phyloP scores from a whole-genome alignment of 176 grass and related monocot genomes.

The Urochloa ruziziensis region DNA sequence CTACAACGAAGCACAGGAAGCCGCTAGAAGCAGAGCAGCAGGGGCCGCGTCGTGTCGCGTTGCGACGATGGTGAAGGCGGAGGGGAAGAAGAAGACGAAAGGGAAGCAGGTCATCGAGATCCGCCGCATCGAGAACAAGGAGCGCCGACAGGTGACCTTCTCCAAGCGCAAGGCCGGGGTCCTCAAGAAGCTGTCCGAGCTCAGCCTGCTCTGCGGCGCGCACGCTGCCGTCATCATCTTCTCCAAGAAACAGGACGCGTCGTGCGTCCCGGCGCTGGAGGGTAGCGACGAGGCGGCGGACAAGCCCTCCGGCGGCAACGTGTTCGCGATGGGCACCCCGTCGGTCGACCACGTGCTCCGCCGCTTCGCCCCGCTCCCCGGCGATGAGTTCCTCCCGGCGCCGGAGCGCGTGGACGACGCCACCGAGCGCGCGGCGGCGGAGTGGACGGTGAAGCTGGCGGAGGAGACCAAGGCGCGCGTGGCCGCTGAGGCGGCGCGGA shows the following conservation, averaged over 20 bases:
- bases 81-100: not conserved
- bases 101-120: not conserved
- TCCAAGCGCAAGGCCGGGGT: constrained; percentile 1
- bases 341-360: not conserved
- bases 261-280: too few relatives aligned
- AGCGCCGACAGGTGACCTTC: not conserved
- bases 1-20: too few relatives aligned
- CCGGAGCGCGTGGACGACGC: not conserved
- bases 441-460: not conserved
- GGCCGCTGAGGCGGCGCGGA: too few relatives aligned
- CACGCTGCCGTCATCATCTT: not conserved
- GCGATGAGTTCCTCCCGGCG: not conserved
- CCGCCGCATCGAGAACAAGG: not conserved
- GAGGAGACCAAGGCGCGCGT: too few relatives aligned
- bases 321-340: not conserved
- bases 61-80: not conserved
- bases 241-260: too few relatives aligned
- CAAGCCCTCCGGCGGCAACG: not conserved
- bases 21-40: too few relatives aligned
- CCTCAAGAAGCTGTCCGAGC: not conserved
- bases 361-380: not conserved
- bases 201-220: not conserved
- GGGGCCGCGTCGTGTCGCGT: too few relatives aligned
- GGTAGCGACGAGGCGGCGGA: too few relatives aligned
- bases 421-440: not conserved